Percentiles rank a stretch among this genome's conserved stretches.
These are phyloP conservation scores for Hydrangea macrophylla DNA, from an alignment of 148 eudicot species.

Conservation along the genomic window DNA sequence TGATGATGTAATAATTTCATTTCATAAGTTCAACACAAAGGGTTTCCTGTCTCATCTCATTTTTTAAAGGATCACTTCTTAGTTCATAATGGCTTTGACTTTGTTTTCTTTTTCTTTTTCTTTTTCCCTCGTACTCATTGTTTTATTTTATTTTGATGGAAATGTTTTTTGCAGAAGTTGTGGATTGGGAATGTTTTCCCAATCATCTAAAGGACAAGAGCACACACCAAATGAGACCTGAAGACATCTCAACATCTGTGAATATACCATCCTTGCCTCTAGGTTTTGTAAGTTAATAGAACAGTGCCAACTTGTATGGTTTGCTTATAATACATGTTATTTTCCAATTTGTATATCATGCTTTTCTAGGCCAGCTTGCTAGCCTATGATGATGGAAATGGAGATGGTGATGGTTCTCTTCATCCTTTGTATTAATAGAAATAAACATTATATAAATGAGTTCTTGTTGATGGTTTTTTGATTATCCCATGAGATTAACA, in stretches of 20 bases:
- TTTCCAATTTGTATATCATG: not conserved
- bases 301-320: not conserved
- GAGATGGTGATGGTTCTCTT: too few relatives aligned
- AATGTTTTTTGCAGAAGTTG: not conserved
- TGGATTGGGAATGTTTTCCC: too few relatives aligned
- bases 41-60: not conserved
- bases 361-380: not conserved
- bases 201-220: too few relatives aligned
- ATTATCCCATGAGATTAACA: too few relatives aligned
- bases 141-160: not conserved
- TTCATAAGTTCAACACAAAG: not conserved
- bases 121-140: too few relatives aligned
- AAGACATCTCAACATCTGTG: too few relatives aligned
- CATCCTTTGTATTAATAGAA: too few relatives aligned
- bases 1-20: not conserved
- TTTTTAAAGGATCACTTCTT: not conserved
- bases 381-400: too few relatives aligned
- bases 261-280: not conserved
- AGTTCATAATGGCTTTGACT: not conserved
- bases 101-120: not conserved
- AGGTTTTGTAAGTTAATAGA: not conserved
- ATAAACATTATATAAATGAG: too few relatives aligned
- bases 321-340: not conserved
- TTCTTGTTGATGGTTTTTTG: too few relatives aligned
- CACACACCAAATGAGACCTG: too few relatives aligned